These are phyloP conservation scores for Gossypium davidsonii DNA, from an alignment of 441 rosid genomes.

Conservation along the genomic window DNA sequence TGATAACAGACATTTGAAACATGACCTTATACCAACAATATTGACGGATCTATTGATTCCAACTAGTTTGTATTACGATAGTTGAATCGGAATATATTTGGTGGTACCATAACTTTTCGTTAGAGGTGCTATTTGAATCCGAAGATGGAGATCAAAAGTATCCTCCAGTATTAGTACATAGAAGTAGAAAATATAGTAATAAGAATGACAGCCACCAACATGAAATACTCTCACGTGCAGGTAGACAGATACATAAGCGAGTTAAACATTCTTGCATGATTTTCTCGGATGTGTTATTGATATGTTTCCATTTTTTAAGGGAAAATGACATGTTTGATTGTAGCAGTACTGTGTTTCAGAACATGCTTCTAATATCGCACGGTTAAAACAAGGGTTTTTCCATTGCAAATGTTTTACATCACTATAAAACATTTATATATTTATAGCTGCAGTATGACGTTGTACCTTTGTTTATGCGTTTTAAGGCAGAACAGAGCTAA, in stretches of 20 bases:
- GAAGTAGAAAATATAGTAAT: background rate
- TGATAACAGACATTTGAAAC: constrained; percentile 13
- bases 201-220: constrained; percentile 5
- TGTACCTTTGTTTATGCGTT: constrained; percentile 12
- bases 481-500: background rate
- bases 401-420: constrained; percentile 10
- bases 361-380: constrained; percentile 21
- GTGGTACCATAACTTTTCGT: too few species aligned
- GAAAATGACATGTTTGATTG: constrained; percentile 36
- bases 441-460: background rate
- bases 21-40: constrained; percentile 20
- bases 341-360: constrained; percentile 8
- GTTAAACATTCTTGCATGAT: constrained; percentile 12
- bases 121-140: too few species aligned
- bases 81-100: too few species aligned
- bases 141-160: too few species aligned
- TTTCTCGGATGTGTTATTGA: constrained; percentile 26
- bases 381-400: constrained; percentile 31
- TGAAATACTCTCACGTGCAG: constrained; percentile 29
- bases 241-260: background rate
- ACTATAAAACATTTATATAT: background rate
- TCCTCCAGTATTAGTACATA: too few species aligned
- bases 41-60: background rate
- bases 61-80: background rate
- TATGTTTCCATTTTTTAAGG: constrained; percentile 33